These are phyloP conservation scores for Alternaria dauci DNA, from an alignment of 2,329 filamentous ascomycete species.

Conservation along the genomic window DNA sequence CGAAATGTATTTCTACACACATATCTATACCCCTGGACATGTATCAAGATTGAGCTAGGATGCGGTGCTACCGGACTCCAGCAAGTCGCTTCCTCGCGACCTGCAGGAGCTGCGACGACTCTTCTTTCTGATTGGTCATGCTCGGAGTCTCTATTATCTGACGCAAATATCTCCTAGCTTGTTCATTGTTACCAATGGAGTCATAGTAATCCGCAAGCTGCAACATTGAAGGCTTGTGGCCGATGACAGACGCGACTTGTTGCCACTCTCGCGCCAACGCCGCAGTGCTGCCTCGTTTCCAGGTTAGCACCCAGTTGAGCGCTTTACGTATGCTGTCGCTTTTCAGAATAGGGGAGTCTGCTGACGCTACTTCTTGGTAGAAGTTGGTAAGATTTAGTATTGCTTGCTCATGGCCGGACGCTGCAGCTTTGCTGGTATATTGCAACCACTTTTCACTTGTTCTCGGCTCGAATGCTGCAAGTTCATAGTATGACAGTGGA, in stretches of 20 bases:
- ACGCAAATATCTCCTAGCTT: conserved; percentile 22
- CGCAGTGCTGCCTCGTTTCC: conserved; percentile 24
- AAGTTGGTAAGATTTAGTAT: conserved; percentile 51
- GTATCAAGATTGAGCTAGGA: neutral
- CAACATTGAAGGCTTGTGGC: conserved; percentile 42
- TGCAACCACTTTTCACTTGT: conserved; percentile 52
- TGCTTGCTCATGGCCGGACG: conserved; percentile 51
- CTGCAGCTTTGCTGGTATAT: conserved; percentile 57
- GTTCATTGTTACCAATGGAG: conserved; percentile 23
- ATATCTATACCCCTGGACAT: neutral
- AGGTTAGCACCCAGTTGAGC: conserved; percentile 36
- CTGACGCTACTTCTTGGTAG: conserved; percentile 49
- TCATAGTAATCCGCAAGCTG: conserved; percentile 35
- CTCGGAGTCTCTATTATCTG: conserved; percentile 28
- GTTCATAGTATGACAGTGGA: conserved; percentile 53
- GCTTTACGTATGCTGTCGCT: conserved; percentile 23
- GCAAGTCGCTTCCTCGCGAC: conserved; percentile 35
- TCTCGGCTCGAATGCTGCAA: conserved; percentile 39
- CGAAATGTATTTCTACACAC: conserved; percentile 1
- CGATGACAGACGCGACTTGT: conserved; percentile 32
- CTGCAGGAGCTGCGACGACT: conserved; percentile 38
- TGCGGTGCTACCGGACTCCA: conserved; percentile 4
- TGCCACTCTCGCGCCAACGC: conserved; percentile 45
- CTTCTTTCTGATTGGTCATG: conserved; percentile 26
- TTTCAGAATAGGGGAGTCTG: conserved; percentile 17